Conservation (phyloP, 2,329 filamentous ascomycete species). For the Fusarium paranaense region DNA sequence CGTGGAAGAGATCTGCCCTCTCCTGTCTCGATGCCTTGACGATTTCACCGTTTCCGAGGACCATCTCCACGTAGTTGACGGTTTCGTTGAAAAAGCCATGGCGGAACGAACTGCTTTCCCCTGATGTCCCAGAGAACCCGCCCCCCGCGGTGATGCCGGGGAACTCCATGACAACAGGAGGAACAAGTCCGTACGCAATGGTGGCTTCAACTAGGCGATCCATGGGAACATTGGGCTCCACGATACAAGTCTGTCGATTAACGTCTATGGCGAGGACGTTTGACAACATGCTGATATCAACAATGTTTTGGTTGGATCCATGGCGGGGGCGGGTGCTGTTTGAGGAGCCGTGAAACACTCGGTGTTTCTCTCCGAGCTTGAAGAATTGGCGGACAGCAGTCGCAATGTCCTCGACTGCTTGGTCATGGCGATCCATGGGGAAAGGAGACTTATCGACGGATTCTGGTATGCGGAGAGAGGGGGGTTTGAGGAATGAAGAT, state of each 20-base stretch:
- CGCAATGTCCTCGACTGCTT: constrained; percentile 57
- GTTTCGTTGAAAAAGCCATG: constrained; percentile 75
- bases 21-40: constrained; percentile 59
- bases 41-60: constrained; percentile 68
- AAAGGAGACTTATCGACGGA: neutral
- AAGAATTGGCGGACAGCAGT: constrained; percentile 57
- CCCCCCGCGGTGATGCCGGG: constrained; percentile 77
- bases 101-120: constrained; percentile 75
- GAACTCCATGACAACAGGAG: constrained; percentile 79
- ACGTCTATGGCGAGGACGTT: constrained; percentile 30
- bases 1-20: constrained; percentile 67
- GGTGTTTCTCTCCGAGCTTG: constrained; percentile 65
- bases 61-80: constrained; percentile 71
- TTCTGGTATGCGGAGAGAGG: neutral
- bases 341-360: constrained; percentile 79
- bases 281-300: constrained; percentile 39
- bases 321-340: constrained; percentile 73
- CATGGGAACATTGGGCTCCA: constrained; percentile 79
- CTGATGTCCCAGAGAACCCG: constrained; percentile 73
- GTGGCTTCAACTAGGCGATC: constrained; percentile 71
- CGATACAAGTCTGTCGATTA: constrained; percentile 47
- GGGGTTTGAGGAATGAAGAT: neutral
- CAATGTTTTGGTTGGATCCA: constrained; percentile 23
- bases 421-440: constrained; percentile 60
- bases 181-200: constrained; percentile 63